Conservation (phyloP, 352 stramenopile species). For the Pythium folliculosum region DNA sequence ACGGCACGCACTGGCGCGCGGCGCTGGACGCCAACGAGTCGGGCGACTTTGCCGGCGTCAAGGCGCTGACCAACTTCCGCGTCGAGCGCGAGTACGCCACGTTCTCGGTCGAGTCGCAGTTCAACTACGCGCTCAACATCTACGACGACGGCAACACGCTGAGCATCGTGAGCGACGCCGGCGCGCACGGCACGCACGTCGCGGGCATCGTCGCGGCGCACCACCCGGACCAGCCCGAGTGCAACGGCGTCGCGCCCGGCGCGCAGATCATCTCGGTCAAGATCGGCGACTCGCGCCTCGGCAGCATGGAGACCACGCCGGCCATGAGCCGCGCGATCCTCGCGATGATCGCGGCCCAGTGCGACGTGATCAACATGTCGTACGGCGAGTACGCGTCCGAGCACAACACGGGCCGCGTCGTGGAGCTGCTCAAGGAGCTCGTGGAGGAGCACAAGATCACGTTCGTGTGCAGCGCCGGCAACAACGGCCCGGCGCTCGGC, state of each 20-base stretch:
- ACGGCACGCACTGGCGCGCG: constrained; percentile 75
- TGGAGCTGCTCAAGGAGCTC: constrained; percentile 89
- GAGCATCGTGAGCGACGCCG: constrained; percentile 92
- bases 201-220: constrained; percentile 94
- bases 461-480: constrained; percentile 94
- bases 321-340: constrained; percentile 90
- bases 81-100: constrained; percentile 80
- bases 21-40: constrained; percentile 85
- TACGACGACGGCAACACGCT: constrained; percentile 93
- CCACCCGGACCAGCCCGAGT: constrained; percentile 81
- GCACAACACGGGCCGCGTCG: constrained; percentile 88
- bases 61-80: constrained; percentile 77
- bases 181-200: constrained; percentile 95
- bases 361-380: constrained; percentile 97
- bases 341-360: constrained; percentile 84
- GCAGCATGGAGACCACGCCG: constrained; percentile 93
- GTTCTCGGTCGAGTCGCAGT: constrained; percentile 90
- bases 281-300: constrained; percentile 94
- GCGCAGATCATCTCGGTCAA: constrained; percentile 94
- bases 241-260: constrained; percentile 92
- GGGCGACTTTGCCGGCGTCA: constrained; percentile 77
- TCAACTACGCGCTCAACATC: constrained; percentile 96
- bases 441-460: constrained; percentile 92
- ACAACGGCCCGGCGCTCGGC: constrained; percentile 95
- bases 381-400: constrained; percentile 94